Percentiles rank a stretch among this genome's conserved stretches.
phyloP scores from a whole-genome alignment of 2,329 filamentous ascomycete species.

The Shiraia bambusicola region DNA sequence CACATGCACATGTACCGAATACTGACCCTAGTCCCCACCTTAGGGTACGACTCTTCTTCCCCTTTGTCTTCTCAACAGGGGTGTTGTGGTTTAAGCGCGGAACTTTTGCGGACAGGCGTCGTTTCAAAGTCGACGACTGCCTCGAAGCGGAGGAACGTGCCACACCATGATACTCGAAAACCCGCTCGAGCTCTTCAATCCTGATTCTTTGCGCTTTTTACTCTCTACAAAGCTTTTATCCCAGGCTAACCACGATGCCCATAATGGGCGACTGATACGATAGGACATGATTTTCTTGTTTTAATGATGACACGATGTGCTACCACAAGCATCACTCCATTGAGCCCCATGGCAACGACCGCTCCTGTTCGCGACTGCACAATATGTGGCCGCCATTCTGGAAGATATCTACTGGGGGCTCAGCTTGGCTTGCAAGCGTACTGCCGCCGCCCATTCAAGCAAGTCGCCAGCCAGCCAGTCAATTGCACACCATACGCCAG shows the following conservation, averaged over 20 bases:
- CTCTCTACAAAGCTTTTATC: not conserved
- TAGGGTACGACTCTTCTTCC: slow-evolving; percentile 29
- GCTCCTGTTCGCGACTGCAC: no score
- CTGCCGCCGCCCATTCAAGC: no score
- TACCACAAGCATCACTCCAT: slow-evolving; percentile 25
- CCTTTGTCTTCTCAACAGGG: slow-evolving; percentile 21
- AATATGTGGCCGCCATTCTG: no score
- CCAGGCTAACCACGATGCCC: slow-evolving; percentile 33
- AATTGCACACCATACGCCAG: not conserved
- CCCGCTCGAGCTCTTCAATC: not conserved
- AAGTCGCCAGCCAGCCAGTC: no score
- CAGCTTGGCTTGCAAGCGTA: no score
- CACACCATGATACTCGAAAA: slow-evolving; percentile 6
- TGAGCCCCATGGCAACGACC: slow-evolving; percentile 7
- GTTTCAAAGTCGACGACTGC: slow-evolving; percentile 6
- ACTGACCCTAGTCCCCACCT: no score
- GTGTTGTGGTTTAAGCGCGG: slow-evolving; percentile 9
- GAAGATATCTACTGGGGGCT: no score
- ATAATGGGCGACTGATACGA: slow-evolving; percentile 21
- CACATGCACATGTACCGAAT: no score
- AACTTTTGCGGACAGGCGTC: slow-evolving; percentile 5
- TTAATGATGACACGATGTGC: slow-evolving; percentile 15
- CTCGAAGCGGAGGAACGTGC: slow-evolving; percentile 13
- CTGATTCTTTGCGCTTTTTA: not conserved
- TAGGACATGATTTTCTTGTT: slow-evolving; percentile 42